Evolutionary conservation across 805 yeast genomes (phyloP).

Genomic region (Wickerhamiella parazyma): DNA sequence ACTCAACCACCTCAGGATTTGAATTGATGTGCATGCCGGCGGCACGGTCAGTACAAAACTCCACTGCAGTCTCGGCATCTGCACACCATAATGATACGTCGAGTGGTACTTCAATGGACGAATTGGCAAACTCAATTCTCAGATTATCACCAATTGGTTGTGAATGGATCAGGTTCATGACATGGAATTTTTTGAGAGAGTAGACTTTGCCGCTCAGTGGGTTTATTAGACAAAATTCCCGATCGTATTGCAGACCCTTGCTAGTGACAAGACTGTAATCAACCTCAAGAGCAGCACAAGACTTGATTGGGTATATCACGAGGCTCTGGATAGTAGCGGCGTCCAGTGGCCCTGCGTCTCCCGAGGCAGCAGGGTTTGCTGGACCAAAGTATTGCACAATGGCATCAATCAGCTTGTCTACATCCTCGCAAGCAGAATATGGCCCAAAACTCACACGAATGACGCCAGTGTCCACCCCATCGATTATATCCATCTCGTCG

Average conservation of each 20-base stretch:
- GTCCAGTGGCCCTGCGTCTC: background rate
- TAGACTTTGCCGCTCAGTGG: conserved; percentile 21
- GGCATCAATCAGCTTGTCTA: conserved; percentile 23
- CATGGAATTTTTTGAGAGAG: conserved; percentile 25
- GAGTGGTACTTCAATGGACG: conserved; percentile 6
- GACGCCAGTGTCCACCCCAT: conserved; percentile 31
- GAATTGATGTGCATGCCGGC: conserved; percentile 8
- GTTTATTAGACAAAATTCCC: conserved; percentile 30
- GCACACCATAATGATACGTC: conserved; percentile 10
- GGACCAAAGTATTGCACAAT: conserved; percentile 21
- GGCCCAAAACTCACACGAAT: conserved; percentile 33
- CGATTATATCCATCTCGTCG: conserved; percentile 29
- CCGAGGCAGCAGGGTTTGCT: background rate
- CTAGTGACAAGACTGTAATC: conserved; percentile 17
- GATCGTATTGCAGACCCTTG: conserved; percentile 30
- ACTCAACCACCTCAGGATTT: conserved; percentile 19
- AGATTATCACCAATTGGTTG: conserved; percentile 10
- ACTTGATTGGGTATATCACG: conserved; percentile 32
- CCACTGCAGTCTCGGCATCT: background rate
- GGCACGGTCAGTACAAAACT: background rate
- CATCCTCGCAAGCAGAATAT: conserved; percentile 25
- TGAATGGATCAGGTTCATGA: conserved; percentile 29
- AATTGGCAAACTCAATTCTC: background rate
- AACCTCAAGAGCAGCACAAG: conserved; percentile 28
- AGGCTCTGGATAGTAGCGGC: conserved; percentile 18